These are phyloP conservation scores for Ceratobasidium sp. DNA, from an alignment of 1,284 basidiomycete genomes.

Conservation along the genomic window DNA sequence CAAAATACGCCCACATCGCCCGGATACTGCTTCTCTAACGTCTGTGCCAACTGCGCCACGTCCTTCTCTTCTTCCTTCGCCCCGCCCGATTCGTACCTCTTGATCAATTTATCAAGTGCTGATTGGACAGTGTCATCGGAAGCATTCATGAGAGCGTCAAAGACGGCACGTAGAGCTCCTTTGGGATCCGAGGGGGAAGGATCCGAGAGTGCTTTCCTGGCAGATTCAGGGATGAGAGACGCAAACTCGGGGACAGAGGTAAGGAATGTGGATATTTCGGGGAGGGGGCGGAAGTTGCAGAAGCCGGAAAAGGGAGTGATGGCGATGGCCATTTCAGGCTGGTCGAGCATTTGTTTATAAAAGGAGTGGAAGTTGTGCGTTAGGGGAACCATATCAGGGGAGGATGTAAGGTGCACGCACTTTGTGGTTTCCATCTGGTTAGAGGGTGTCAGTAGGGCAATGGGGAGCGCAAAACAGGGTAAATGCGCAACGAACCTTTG, in stretches of 20 bases:
- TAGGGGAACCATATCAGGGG: too few species aligned
- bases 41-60: constrained; percentile 65
- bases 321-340: constrained; percentile 97
- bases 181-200: constrained; percentile 62
- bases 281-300: constrained; percentile 89
- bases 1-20: constrained; percentile 96
- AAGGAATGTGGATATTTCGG: constrained; percentile 75
- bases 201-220: constrained; percentile 60
- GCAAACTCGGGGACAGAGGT: constrained; percentile 80
- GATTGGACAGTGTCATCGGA: constrained; percentile 62
- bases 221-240: constrained; percentile 69
- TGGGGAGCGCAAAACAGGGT: constrained; percentile 40
- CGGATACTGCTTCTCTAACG: constrained; percentile 85
- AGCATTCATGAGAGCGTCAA: constrained; percentile 85
- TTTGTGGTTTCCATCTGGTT: constrained; percentile 89
- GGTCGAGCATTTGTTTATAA: neutral
- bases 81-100: constrained; percentile 66
- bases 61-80: constrained; percentile 60
- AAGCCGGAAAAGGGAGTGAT: constrained; percentile 91
- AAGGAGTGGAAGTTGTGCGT: too few species aligned
- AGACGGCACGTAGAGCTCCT: constrained; percentile 75
- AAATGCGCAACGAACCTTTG: constrained; percentile 72
- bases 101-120: constrained; percentile 69
- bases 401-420: too few species aligned
- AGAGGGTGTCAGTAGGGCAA: constrained; percentile 1